Percentiles rank a stretch among this genome's conserved stretches.
Conservation (phyloP, 2,329 filamentous ascomycete species). For the Neocatenulostroma microsporum region DNA sequence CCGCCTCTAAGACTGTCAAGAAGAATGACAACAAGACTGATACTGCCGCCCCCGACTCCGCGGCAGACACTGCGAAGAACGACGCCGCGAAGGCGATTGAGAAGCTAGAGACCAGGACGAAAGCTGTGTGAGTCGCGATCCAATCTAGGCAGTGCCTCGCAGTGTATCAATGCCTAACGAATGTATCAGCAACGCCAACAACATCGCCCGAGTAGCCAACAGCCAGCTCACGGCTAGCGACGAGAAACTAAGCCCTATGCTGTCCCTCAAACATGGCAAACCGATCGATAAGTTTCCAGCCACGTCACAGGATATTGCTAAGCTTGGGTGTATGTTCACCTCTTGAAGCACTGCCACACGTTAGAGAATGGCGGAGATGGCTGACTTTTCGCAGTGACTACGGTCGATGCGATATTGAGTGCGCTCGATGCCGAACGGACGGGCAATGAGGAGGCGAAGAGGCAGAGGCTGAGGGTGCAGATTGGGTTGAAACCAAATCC, state of each 20-base stretch:
- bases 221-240: conserved; percentile 23
- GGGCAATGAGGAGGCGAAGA: conserved; percentile 24
- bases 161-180: background rate
- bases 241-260: conserved; percentile 24
- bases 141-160: background rate
- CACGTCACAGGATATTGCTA: conserved; percentile 24
- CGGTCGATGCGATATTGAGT: conserved; percentile 24
- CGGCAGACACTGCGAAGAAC: conserved; percentile 14
- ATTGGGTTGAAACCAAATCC: conserved; percentile 27
- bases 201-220: conserved; percentile 28
- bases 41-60: conserved; percentile 7
- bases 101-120: conserved; percentile 23
- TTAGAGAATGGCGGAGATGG: background rate
- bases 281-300: conserved; percentile 26
- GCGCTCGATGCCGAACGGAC: conserved; percentile 24
- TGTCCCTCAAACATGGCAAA: conserved; percentile 25
- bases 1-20: conserved; percentile 1
- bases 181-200: conserved; percentile 23
- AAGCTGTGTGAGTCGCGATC: conserved; percentile 20
- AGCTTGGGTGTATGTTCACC: conserved; percentile 20
- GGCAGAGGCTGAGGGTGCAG: conserved; percentile 24
- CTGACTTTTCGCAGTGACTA: conserved; percentile 16
- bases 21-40: conserved; percentile 3
- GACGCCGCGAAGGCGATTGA: conserved; percentile 21
- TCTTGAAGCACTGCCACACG: background rate